Percentiles rank a stretch among this genome's conserved stretches.
These are phyloP conservation scores for Yamadazyma phyllophila DNA, from an alignment of 805 yeast species.

Conservation along the genomic window DNA sequence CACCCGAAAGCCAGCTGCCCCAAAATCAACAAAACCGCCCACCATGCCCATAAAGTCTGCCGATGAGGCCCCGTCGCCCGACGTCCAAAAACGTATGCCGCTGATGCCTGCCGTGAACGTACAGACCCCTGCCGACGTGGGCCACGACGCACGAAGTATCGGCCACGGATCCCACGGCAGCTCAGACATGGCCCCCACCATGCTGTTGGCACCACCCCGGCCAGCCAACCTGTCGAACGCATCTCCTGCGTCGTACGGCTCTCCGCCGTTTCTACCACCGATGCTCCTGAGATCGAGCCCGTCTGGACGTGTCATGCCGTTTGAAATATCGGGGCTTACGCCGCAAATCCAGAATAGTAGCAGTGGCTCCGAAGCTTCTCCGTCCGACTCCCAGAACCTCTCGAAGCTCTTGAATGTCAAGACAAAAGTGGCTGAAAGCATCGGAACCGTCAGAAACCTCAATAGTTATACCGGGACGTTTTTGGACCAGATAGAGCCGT, in stretches of 20 bases:
- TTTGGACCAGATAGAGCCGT: conserved; percentile 14
- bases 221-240: neutral
- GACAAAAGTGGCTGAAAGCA: conserved; percentile 1
- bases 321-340: neutral
- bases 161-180: no score
- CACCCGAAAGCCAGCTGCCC: no score
- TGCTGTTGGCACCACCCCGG: no score
- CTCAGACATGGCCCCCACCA: no score
- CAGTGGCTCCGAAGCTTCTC: neutral
- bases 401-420: neutral
- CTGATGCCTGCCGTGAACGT: no score
- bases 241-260: neutral
- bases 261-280: neutral
- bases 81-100: no score
- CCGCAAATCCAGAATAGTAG: neutral
- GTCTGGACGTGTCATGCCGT: neutral
- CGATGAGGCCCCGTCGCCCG: neutral
- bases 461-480: conserved; percentile 15
- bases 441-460: neutral
- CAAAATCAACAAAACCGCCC: neutral
- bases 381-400: neutral
- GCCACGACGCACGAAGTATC: no score
- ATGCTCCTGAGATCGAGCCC: neutral
- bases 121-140: no score
- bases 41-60: neutral